A percentile compares a stretch with the other conserved stretches of the same genome.
Evolutionary conservation across 352 stramenopile species (phyloP).

Genomic region (Ophiocytium majus): DNA sequence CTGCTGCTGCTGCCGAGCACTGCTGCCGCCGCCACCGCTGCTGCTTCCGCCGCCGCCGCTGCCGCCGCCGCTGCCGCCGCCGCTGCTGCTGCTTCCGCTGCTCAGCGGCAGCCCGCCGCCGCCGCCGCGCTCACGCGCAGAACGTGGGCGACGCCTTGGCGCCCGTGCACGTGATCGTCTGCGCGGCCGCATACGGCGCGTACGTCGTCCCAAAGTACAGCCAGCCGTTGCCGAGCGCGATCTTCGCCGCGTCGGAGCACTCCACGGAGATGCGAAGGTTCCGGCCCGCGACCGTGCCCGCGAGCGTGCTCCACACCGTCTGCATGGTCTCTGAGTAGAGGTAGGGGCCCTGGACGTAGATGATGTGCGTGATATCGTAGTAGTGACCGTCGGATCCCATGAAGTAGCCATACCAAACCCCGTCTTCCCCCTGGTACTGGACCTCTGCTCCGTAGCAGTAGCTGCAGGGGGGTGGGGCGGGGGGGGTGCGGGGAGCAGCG

Average conservation of each 20-base stretch:
- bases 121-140: too few relatives aligned
- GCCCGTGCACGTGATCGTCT: background rate
- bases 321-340: conserved; percentile 16
- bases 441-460: background rate
- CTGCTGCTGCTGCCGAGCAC: too few relatives aligned
- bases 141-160: background rate
- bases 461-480: background rate
- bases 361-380: background rate
- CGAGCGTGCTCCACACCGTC: background rate
- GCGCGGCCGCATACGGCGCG: background rate
- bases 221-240: background rate
- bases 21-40: too few relatives aligned
- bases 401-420: background rate
- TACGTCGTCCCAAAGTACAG: conserved; percentile 26
- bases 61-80: too few relatives aligned
- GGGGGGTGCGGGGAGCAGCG: too few relatives aligned
- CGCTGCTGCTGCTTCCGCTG: too few relatives aligned
- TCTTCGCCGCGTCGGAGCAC: background rate
- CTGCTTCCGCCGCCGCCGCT: too few relatives aligned
- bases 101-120: too few relatives aligned
- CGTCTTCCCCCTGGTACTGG: conserved; percentile 21
- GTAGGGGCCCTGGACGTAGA: conserved; percentile 5
- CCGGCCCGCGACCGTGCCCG: background rate
- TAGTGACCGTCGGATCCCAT: conserved; percentile 13
- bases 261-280: background rate